Evolutionary conservation across 306 rosid genomes (phyloP), one percentile per base, ranked within the genome.

Genomic region (Cicer yamashitae): DNA sequence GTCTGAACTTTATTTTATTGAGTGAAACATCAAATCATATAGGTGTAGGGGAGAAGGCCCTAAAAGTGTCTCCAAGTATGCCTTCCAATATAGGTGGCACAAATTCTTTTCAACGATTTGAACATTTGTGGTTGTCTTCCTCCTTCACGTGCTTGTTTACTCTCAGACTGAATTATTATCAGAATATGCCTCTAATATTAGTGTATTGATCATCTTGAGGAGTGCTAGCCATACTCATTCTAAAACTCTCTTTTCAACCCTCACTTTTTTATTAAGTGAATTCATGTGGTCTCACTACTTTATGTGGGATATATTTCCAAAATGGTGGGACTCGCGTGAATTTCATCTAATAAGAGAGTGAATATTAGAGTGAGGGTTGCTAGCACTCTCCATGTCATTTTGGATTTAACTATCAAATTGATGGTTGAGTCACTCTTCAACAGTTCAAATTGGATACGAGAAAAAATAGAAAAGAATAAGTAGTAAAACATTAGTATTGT

Each of bases 21-120:
- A 34, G 59, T 68, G 60, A 62, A 74, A 56, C 68, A 73, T 84
- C 87, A 79, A 86, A 78, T 74, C 79, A 30, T 38, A 56, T 12
- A 66, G 72, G 80, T 68, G 58, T 64, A 51, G 43, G 13, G 58
- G 71, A 64, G 67, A 50, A 43, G 81, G 65, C 87, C 71, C 80
- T 43, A 68, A 77, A 84, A 67, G 54, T 76, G 69, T 71, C 77
- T 8, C 62, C 22, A 40, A 74, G 52, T 51, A 64, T 67, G 79
- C 79, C 53, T 81, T 64, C 53, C 37, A 39, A 48, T 53, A 59
- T 6, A 45, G 80, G 80, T 51, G 63, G 71, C 79, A 76, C 70
- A 74, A 53, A 61, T 80, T 76, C 80, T 25, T 65, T 15, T 48
- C 50, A 69, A 6, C 77, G 75, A 73, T 53, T 67, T 67, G 3